Conservation (phyloP, 2,329 filamentous ascomycete species). For the Xylaria sp. region DNA sequence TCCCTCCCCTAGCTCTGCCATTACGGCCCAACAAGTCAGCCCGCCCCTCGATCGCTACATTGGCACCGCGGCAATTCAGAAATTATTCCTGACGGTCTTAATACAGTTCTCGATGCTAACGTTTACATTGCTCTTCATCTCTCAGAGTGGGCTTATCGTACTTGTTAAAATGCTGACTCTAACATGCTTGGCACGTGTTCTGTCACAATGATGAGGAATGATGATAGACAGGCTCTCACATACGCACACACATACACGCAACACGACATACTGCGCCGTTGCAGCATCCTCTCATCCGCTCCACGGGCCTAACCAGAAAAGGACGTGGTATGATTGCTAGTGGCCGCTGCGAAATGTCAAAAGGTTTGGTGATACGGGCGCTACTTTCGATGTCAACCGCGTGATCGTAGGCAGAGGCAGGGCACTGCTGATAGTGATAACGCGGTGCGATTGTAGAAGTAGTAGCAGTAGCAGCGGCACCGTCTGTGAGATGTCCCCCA, state of each 20-base stretch:
- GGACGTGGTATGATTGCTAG: constrained; percentile 7
- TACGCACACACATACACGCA: constrained; percentile 5
- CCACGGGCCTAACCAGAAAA: constrained; percentile 16
- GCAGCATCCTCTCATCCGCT: constrained; percentile 4
- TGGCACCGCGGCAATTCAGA: constrained; percentile 18
- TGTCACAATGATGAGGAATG: constrained; percentile 13
- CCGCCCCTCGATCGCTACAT: constrained; percentile 19
- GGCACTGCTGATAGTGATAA: constrained; percentile 30
- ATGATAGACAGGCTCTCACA: constrained; percentile 15
- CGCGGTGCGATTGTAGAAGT: constrained; percentile 34
- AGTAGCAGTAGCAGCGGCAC: constrained; percentile 17
- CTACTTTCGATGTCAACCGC: constrained; percentile 31
- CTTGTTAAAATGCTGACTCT: constrained; percentile 12
- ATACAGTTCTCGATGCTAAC: constrained; percentile 17
- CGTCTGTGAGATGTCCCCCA: constrained; percentile 21
- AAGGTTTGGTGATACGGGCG: constrained; percentile 29
- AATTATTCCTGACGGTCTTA: constrained; percentile 7
- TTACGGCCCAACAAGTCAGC: constrained; percentile 33
- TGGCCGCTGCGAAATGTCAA: constrained; percentile 19
- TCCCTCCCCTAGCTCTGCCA: constrained; percentile 24
- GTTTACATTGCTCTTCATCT: constrained; percentile 18
- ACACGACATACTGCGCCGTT: constrained; percentile 17
- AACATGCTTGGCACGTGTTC: constrained; percentile 34
- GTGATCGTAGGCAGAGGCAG: constrained; percentile 33
- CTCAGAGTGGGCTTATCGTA: constrained; percentile 30